These are phyloP conservation scores for Rhodotorula sp. DNA, from an alignment of 1,284 basidiomycete genomes.

Conservation along the genomic window DNA sequence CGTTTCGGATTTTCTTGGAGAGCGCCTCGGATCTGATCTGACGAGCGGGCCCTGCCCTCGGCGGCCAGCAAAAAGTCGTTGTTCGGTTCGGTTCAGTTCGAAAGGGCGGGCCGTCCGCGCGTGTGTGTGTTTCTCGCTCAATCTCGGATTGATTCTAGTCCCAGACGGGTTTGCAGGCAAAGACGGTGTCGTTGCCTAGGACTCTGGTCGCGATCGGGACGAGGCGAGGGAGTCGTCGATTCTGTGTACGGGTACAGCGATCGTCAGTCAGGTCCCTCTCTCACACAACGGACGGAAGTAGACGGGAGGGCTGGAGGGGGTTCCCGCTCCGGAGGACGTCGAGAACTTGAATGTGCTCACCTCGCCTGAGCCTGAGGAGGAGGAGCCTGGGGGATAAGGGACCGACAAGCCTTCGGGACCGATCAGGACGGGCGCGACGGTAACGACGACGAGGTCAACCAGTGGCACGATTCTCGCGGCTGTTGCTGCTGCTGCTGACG, in stretches of 20 bases:
- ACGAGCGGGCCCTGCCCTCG: no score
- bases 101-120: no score
- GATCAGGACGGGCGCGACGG: constrained; percentile 76
- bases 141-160: neutral
- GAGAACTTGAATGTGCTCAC: no score
- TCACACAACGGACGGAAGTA: no score
- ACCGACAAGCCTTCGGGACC: constrained; percentile 66
- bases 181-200: constrained; percentile 47
- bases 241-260: neutral
- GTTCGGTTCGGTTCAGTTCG: no score
- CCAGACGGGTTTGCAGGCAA: constrained; percentile 42
- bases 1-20: no score
- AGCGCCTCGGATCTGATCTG: no score
- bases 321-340: no score
- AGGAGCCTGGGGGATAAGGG: constrained; percentile 34
- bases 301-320: no score
- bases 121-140: no score
- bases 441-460: constrained; percentile 74
- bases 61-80: no score
- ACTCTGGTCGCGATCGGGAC: constrained; percentile 43
- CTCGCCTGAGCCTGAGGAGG: neutral
- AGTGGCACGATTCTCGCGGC: constrained; percentile 40
- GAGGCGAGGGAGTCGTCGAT: constrained; percentile 26
- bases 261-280: neutral
- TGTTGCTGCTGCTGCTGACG: no score